Conservation (phyloP, 345 rosid genomes). For the Gossypium turneri region DNA sequence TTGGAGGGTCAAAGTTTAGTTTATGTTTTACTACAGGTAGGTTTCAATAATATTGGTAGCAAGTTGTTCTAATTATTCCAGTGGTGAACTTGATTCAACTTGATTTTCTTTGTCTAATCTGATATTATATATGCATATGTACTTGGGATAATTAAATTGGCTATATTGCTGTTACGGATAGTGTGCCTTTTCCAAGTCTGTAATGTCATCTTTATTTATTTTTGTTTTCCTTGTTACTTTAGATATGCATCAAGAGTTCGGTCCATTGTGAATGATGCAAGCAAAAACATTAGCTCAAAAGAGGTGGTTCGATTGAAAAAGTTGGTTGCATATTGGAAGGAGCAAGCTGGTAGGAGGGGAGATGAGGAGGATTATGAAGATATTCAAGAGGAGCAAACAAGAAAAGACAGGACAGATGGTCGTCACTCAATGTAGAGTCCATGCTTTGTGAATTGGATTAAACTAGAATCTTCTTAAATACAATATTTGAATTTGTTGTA, state of each 20-base stretch:
- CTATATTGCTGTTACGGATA: not conserved
- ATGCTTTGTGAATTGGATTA: not conserved
- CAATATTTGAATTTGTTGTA: not conserved
- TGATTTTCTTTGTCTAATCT: not conserved
- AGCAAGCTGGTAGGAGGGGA: slow-evolving; percentile 75
- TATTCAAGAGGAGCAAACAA: slow-evolving; percentile 58
- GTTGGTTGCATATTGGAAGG: slow-evolving; percentile 79
- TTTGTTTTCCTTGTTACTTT: slow-evolving; percentile 5
- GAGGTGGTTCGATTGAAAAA: slow-evolving; percentile 84
- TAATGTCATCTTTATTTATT: not conserved
- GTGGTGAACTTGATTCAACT: not conserved
- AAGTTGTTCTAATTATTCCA: not conserved
- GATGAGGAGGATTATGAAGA: slow-evolving; percentile 82
- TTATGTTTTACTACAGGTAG: not conserved
- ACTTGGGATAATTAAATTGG: not conserved
- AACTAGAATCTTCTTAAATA: not conserved
- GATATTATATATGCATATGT: too few relatives aligned
- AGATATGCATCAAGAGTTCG: slow-evolving; percentile 95
- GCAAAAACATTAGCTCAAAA: slow-evolving; percentile 78
- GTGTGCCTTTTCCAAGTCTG: not conserved
- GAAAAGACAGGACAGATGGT: slow-evolving; percentile 49
- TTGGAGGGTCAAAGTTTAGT: not conserved
- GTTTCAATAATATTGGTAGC: not conserved
- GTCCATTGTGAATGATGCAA: slow-evolving; percentile 83
- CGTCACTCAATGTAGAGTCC: slow-evolving; percentile 47